Base-by-base conservation (phyloP, 169 alveolate genomes). In the Plasmodium adleri region DNA sequence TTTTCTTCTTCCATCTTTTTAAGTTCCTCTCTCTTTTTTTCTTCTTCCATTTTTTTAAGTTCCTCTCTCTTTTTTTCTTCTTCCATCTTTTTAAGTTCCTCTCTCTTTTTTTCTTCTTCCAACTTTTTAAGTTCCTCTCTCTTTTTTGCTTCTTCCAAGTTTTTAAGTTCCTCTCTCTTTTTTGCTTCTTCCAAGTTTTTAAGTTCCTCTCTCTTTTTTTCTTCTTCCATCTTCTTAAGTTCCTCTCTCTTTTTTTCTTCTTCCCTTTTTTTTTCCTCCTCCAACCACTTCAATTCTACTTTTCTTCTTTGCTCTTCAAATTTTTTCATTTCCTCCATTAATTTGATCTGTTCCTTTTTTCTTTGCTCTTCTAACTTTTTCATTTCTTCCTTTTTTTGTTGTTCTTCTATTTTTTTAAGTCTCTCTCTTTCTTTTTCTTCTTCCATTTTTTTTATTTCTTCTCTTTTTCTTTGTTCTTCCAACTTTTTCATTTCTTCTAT, bases 221-320 rank as follows among this genome's bases (percentile, higher is more conserved):
- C 3, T 28, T 64, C 54, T 17, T 12, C 45, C 26, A 60, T 2
- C 9, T 1, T 59, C 1, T 59, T 59, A 6, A n/a, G 4, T 59
- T 59, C 68, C 26, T 59, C 68, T 7, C 8, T 9, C 22, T n/a
- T 62, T 62, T 62, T 22, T 20, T 62, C 43, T 32, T 32, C 71
- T 39, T 62, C 71, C 32, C 20, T 4, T 66, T 15, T 12, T 15
- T 50, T 60, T 6, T n/a, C 12, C 28, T 74, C 88, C 43, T 62
- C 52, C 64, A 74, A 9, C 62, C 50, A 47, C 43, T 49, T 78
- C 49, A 59, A 28, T 47, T 78, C 89, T 64, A 26, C 89, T 43
- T 47, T 13, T 17, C 60, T 78, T 49, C 67, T 78, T 43, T 49
- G 52, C 9, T 64, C 72, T 20, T 24, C 89, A 15, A 7, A 52